phyloP scores from a whole-genome alignment of 345 rosid species.

The Durio zibethinus region DNA sequence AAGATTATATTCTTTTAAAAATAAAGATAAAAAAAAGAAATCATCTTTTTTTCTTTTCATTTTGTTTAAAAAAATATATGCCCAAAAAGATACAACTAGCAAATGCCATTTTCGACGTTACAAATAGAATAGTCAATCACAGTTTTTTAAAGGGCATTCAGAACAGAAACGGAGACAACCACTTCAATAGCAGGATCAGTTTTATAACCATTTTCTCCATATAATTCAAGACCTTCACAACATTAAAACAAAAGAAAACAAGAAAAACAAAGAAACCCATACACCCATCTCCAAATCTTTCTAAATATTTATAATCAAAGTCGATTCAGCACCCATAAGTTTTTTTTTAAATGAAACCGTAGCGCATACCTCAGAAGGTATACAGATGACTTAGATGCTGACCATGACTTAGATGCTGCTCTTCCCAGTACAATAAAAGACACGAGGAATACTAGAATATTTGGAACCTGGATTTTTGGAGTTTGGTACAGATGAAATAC shows the following conservation, averaged over 20 bases:
- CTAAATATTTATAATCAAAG: neutral
- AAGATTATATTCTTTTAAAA: neutral
- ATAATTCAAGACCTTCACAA: neutral
- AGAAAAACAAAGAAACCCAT: neutral
- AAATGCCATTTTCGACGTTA: neutral
- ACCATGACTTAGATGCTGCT: neutral
- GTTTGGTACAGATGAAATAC: neutral
- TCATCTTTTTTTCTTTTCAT: neutral
- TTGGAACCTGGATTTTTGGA: neutral
- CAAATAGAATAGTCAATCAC: neutral
- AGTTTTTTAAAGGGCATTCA: neutral
- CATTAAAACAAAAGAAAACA: neutral
- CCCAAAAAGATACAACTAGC: neutral
- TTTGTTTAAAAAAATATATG: neutral
- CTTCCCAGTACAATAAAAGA: neutral
- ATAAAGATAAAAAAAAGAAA: neutral
- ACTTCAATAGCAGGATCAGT: neutral
- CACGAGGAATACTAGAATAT: neutral
- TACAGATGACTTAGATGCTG: slow-evolving; percentile 90
- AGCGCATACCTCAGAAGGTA: slow-evolving; percentile 81
- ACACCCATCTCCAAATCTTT: neutral
- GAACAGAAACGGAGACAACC: neutral
- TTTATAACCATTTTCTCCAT: neutral
- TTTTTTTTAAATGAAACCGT: neutral
- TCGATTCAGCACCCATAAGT: neutral